These are phyloP conservation scores for Pittosporum tobira DNA, from an alignment of 129 eudicot genomes.

Conservation along the genomic window DNA sequence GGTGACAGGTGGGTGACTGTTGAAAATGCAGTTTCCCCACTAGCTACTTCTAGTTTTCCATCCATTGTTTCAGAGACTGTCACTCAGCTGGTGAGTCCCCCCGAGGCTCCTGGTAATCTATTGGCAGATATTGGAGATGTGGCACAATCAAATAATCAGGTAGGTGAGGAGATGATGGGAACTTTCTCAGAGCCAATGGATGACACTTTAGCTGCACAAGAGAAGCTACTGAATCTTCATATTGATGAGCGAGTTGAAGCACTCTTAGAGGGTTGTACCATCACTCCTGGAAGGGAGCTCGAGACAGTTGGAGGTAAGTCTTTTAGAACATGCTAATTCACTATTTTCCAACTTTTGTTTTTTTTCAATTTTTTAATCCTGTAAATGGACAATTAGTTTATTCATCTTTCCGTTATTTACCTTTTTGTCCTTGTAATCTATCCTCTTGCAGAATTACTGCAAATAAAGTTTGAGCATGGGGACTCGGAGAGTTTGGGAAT, in stretches of 20 bases:
- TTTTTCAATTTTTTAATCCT: neutral
- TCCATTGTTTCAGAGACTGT: slow-evolving; percentile 56
- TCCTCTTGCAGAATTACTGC: slow-evolving; percentile 60
- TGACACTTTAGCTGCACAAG: slow-evolving; percentile 12
- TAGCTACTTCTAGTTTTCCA: slow-evolving; percentile 44
- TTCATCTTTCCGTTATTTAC: slow-evolving; percentile 3
- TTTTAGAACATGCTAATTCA: neutral
- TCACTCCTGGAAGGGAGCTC: slow-evolving; percentile 68
- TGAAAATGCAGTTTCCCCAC: slow-evolving; percentile 92
- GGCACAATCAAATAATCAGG: slow-evolving; percentile 20
- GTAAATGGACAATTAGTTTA: neutral
- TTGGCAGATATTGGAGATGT: slow-evolving; percentile 52
- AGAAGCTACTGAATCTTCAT: slow-evolving; percentile 30
- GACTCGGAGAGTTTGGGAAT: slow-evolving; percentile 58
- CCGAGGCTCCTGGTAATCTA: slow-evolving; percentile 82
- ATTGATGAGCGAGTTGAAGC: slow-evolving; percentile 83
- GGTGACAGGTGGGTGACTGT: slow-evolving; percentile 93
- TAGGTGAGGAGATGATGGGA: slow-evolving; percentile 23
- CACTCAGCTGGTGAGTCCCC: slow-evolving; percentile 70
- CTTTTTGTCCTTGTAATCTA: slow-evolving; percentile 3
- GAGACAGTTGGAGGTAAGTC: slow-evolving; percentile 64
- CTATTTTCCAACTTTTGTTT: neutral
- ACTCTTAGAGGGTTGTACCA: slow-evolving; percentile 53
- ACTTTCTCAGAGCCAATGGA: slow-evolving; percentile 23
- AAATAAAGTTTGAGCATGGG: slow-evolving; percentile 36